Evolutionary conservation across 2,329 filamentous ascomycete genomes (phyloP), one percentile per base, ranked within the genome.

Genomic region (Tolypocladium guangdongense): DNA sequence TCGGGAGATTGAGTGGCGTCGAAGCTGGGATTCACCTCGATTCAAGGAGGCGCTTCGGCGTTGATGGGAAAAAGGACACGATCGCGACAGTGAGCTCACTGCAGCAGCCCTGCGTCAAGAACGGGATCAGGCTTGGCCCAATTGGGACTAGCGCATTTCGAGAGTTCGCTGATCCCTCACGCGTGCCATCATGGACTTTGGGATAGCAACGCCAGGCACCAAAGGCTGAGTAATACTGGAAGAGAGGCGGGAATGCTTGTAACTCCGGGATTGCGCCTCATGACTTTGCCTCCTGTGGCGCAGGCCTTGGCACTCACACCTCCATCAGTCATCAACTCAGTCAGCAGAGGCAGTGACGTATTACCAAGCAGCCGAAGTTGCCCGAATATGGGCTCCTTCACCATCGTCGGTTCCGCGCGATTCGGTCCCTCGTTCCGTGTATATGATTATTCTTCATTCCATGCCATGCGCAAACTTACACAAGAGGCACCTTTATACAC

Each of bases 331-430:
- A 46, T 18, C 41, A 12, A 24, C 39, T 10, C 49, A 32, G 49
- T 16, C 50, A 51, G 39, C 39, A 52, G 43, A 16, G 24, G 47
- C 55, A 58, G 58, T 66, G 66, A 66, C 65, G 68, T 65, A 72
- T 72, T 72, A 72, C 70, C 70, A 72, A 72, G 70, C 70, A 69
- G 58, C 65, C 56, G 66, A 65, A 66, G 49, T 54, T 59, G 48
- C 36, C 63, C 56, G 55, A 63, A 62, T 16, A 50, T 54, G 56
- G 49, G 52, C 52, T 56, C 53, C 8, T 6, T 27, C 24, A 14
- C 47, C 12, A 6, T 16, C 6, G 8, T 35, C 50, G n/a, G 10
- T 33, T 20, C 43, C 43, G 43, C 43, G 43, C 43, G 27, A 46
- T 46, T 46, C 43, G 43, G 43, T 46, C 27, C 5, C 24, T 6